Conservation (phyloP, 2,329 filamentous ascomycete species). For the Pseudocercospora vitis region DNA sequence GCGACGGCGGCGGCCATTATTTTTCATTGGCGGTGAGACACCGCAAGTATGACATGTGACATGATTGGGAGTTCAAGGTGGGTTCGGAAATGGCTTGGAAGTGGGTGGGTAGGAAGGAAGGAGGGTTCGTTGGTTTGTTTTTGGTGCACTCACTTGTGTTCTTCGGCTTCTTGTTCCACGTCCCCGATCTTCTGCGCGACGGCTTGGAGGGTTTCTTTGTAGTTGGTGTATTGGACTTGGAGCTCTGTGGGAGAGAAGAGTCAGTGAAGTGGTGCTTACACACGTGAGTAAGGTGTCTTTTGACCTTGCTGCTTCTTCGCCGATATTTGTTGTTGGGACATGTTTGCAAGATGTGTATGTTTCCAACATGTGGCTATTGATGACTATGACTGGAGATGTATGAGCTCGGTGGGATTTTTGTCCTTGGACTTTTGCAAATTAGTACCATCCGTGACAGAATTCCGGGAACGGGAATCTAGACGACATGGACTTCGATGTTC, state of each 20-base stretch:
- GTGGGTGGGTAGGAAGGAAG: neutral
- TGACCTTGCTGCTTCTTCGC: conserved; percentile 74
- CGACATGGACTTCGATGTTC: conserved; percentile 4
- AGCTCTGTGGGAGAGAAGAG: conserved; percentile 68
- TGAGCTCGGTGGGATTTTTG: neutral
- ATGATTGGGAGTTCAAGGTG: neutral
- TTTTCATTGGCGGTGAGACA: conserved; percentile 34
- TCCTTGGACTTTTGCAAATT: neutral
- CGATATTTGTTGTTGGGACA: conserved; percentile 52
- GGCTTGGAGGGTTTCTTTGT: conserved; percentile 76
- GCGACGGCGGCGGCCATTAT: too few species aligned
- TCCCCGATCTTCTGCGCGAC: conserved; percentile 96
- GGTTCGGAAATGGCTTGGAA: conserved; percentile 11
- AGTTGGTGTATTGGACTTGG: conserved; percentile 76
- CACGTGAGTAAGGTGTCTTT: neutral
- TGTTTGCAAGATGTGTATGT: too few species aligned
- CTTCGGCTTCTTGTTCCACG: conserved; percentile 94
- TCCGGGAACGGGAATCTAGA: conserved; percentile 2
- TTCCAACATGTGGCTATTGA: too few species aligned
- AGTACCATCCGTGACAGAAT: neutral
- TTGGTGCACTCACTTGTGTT: conserved; percentile 76
- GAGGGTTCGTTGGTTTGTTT: neutral
- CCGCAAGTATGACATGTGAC: conserved; percentile 23
- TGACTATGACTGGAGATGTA: too few species aligned
- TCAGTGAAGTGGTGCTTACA: neutral